These are phyloP conservation scores for Pyrenochaeta sp. DNA, from an alignment of 2,329 filamentous ascomycete genomes.

Conservation along the genomic window DNA sequence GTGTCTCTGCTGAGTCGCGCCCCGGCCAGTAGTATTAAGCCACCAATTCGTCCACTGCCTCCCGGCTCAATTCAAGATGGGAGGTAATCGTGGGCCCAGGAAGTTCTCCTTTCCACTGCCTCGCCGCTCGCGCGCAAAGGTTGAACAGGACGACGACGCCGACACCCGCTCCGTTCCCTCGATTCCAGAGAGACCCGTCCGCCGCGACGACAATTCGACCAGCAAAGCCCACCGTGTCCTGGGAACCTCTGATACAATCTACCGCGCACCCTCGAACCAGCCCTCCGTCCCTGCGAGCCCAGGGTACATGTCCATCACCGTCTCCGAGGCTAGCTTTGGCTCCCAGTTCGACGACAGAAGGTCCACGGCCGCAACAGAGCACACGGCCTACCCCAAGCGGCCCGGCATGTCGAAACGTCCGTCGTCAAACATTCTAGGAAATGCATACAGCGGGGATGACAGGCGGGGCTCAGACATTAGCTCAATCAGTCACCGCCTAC, in stretches of 20 bases:
- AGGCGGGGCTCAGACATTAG: slow-evolving; percentile 39
- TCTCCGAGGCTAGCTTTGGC: slow-evolving; percentile 39
- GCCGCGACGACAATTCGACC: slow-evolving; percentile 29
- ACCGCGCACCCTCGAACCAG: slow-evolving; percentile 32
- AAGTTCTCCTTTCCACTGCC: slow-evolving; percentile 50
- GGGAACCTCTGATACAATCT: slow-evolving; percentile 42
- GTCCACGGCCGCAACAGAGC: slow-evolving; percentile 27
- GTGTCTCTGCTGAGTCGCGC: slow-evolving; percentile 36
- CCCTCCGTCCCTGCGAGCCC: slow-evolving; percentile 32
- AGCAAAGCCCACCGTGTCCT: slow-evolving; percentile 49
- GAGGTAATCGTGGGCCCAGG: slow-evolving; percentile 31
- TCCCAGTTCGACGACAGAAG: slow-evolving; percentile 34
- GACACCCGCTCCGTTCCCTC: slow-evolving; percentile 27
- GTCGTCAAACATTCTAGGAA: slow-evolving; percentile 45
- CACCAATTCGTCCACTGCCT: slow-evolving; percentile 23
- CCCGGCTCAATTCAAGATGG: slow-evolving; percentile 32
- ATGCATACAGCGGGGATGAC: slow-evolving; percentile 27
- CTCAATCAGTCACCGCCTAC: slow-evolving; percentile 35
- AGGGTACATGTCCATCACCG: slow-evolving; percentile 41
- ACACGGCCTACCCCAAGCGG: slow-evolving; percentile 20
- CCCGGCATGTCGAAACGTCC: slow-evolving; percentile 38
- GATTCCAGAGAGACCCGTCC: slow-evolving; percentile 32
- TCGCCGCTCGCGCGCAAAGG: slow-evolving; percentile 34
- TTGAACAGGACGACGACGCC: slow-evolving; percentile 24
- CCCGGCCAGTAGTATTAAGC: slow-evolving; percentile 29